Percentiles rank a stretch among this genome's conserved stretches.
phyloP scores from a whole-genome alignment of 768 basidiomycete species.

The Fistulinella prunicolor region DNA sequence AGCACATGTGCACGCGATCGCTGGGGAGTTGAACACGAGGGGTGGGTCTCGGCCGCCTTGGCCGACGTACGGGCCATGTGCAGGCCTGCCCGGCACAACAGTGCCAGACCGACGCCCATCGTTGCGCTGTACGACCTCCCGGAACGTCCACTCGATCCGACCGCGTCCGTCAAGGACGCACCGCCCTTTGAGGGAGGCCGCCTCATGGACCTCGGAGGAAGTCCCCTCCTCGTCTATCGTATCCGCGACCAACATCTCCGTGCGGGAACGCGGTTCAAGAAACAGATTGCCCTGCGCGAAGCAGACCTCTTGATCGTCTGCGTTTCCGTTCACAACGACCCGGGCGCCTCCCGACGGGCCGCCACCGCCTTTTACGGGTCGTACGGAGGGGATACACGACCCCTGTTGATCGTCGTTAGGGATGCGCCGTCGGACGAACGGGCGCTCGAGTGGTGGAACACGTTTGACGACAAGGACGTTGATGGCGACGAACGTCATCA shows the following conservation, averaged over 20 bases:
- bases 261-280: conserved; percentile 24
- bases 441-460: conserved; percentile 23
- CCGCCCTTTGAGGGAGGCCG: conserved; percentile 19
- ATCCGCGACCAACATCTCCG: conserved; percentile 22
- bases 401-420: conserved; percentile 23
- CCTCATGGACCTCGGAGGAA: conserved; percentile 20
- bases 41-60: conserved; percentile 21
- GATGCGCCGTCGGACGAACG: conserved; percentile 18
- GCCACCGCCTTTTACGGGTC: conserved; percentile 18
- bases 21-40: conserved; percentile 22
- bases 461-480: conserved; percentile 6
- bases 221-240: conserved; percentile 15
- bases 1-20: conserved; percentile 18
- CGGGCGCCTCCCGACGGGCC: conserved; percentile 5
- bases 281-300: conserved; percentile 18
- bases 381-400: conserved; percentile 27
- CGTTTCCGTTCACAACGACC: conserved; percentile 7
- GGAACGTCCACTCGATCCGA: conserved; percentile 1
- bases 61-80: conserved; percentile 25
- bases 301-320: conserved; percentile 29
- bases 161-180: conserved; percentile 10
- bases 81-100: conserved; percentile 6
- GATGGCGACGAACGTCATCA: neutral
- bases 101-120: conserved; percentile 12
- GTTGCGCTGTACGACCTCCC: conserved; percentile 25